A percentile compares a stretch with the other conserved stretches of the same genome.
phyloP scores from a whole-genome alignment of 768 basidiomycete genomes.

The Lanmaoa pseudosensibilis region DNA sequence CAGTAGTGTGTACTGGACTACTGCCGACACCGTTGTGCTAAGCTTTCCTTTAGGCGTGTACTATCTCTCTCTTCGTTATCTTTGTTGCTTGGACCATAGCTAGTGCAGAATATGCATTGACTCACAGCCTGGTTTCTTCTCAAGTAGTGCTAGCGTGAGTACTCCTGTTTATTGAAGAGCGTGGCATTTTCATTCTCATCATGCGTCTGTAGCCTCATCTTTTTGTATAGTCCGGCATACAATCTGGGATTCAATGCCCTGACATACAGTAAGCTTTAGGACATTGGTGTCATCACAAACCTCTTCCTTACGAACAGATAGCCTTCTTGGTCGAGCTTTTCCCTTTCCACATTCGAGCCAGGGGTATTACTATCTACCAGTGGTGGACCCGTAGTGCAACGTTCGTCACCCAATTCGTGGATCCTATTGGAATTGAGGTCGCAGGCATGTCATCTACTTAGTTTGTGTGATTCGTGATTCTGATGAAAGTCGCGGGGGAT shows the following conservation, averaged over 20 bases:
- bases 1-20: neutral
- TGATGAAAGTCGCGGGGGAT: neutral
- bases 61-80: conserved; percentile 15
- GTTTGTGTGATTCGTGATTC: neutral
- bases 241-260: neutral
- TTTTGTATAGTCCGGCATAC: neutral
- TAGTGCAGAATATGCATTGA: conserved; percentile 11
- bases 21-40: neutral
- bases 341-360: no score
- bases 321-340: neutral
- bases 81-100: conserved; percentile 19
- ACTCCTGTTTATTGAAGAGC: neutral
- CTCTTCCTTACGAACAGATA: neutral
- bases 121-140: conserved; percentile 5
- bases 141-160: conserved; percentile 12
- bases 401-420: no score
- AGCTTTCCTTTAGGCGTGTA: neutral
- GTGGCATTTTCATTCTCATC: neutral
- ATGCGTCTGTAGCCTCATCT: neutral
- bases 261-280: neutral
- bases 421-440: no score
- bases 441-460: no score
- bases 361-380: no score
- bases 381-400: no score
- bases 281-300: neutral